Conservation (phyloP, 1,284 basidiomycete species). For the Papiliotrema fonsecae region DNA sequence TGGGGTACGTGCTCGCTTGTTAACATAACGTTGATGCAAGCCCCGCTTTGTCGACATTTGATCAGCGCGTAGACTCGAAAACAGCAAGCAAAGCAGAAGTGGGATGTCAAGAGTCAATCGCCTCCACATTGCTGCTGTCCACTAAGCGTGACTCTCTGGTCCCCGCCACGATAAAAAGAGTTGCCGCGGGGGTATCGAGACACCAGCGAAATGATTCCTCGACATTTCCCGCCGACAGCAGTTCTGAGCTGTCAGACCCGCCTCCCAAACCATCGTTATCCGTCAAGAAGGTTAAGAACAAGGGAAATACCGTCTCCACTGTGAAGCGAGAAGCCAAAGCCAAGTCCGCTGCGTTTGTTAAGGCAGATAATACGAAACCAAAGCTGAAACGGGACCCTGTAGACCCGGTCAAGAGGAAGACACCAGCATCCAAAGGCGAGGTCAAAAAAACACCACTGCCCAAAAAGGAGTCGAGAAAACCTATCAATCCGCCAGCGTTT, state of each 20-base stretch:
- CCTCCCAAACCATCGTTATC: not conserved
- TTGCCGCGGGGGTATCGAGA: too few relatives aligned
- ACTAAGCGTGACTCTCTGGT: too few relatives aligned
- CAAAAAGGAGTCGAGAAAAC: slow-evolving; percentile 13
- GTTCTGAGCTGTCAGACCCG: slow-evolving; percentile 6
- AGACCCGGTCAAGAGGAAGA: slow-evolving; percentile 3
- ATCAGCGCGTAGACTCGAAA: too few relatives aligned
- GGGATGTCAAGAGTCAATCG: too few relatives aligned
- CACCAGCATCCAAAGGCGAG: slow-evolving; percentile 6
- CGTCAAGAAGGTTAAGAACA: not conserved
- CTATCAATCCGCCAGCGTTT: slow-evolving; percentile 24
- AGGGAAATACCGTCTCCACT: not conserved
- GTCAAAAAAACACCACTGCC: slow-evolving; percentile 8
- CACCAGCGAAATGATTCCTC: slow-evolving; percentile 3
- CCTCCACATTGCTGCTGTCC: too few relatives aligned
- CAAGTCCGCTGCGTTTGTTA: not conserved
- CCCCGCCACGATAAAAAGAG: too few relatives aligned
- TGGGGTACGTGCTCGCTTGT: slow-evolving; percentile 20
- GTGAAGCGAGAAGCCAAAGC: slow-evolving; percentile 6
- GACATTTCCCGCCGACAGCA: not conserved
- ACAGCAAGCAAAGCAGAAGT: too few relatives aligned
- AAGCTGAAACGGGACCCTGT: not conserved
- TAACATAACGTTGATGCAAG: too few relatives aligned
- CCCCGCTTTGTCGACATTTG: too few relatives aligned
- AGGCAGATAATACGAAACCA: not conserved